Evolutionary conservation across 2,329 filamentous ascomycete species (phyloP), one percentile per base, ranked within the genome.

Genomic region (Cercospora janseana): DNA sequence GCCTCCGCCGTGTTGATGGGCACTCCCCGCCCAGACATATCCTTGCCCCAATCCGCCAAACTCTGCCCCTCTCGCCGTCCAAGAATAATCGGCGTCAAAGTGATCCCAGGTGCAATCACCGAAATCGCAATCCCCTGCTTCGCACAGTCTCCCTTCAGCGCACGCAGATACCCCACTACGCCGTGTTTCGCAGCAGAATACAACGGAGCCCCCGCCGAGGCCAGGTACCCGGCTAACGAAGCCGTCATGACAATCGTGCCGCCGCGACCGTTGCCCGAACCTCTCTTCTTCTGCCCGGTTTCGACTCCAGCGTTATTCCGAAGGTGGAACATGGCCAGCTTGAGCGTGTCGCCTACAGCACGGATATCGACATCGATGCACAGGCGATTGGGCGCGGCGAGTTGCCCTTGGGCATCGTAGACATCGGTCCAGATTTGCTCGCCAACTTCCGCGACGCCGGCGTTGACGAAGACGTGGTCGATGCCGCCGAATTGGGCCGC

Each of bases 171-270:
- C n/a, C 75, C 75, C 1, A 78, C 72, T 24, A 77, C 65, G 24
- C 72, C 75, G 58, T 77, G 75, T 52, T 78, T 78, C 7, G 75
- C 75, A 15, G 74, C 74, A 21, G 69, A 72, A 54, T 78, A 78
- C 12, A 75, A 55, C 12, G 74, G 74, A 18, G 73, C 71, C 0
- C 74, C 74, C 8, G 73, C 73, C 47, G 68, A 72, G 0, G 72
- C 75, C 5, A 77, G 60, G 62, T 77, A 77, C 0, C 75, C 75
- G 2, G 75, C 75, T 47, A 78, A 55, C 60, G 71, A 75, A 1
- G 74, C 74, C 1, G 75, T 77, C 61, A 75, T 63, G 2, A 73
- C 71, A 44, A 78, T 75, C 34, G 66, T 68, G 1, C 75, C 75
- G 1, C 72, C 72, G 16, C 66, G 56, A 6, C 60, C 62, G 20